phyloP scores from a whole-genome alignment of 192 early-diverging fungal species.

The Funneliformis mosseae region DNA sequence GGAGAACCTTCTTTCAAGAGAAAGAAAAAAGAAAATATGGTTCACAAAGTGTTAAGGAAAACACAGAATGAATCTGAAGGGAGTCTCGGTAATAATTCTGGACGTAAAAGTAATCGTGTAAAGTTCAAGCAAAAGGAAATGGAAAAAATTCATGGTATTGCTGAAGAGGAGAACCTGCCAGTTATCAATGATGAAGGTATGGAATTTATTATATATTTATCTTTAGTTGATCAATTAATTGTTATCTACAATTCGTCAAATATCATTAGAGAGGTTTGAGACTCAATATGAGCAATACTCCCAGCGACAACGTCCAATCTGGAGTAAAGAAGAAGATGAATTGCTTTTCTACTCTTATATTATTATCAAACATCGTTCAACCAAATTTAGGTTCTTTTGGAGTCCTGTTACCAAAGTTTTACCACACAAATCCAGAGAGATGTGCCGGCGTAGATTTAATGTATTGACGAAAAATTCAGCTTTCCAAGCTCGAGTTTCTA shows the following conservation, averaged over 20 bases:
- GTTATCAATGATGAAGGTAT: constrained; percentile 31
- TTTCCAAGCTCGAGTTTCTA: constrained; percentile 6
- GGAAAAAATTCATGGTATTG: not conserved
- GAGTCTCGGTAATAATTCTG: not conserved
- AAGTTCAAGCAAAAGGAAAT: constrained; percentile 11
- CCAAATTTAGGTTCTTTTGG: constrained; percentile 33
- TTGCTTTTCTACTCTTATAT: constrained; percentile 30
- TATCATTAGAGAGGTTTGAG: constrained; percentile 16
- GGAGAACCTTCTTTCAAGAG: constrained; percentile 26
- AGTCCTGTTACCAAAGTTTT: constrained; percentile 29
- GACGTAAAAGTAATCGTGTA: constrained; percentile 1
- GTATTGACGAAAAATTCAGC: constrained; percentile 24
- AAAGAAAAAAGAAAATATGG: constrained; percentile 19
- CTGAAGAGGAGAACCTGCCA: constrained; percentile 32
- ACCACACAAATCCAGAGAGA: constrained; percentile 33
- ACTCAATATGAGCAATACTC: constrained; percentile 32
- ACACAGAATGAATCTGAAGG: not conserved
- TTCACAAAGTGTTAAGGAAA: constrained; percentile 29
- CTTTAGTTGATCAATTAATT: too few species aligned
- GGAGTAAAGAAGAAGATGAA: constrained; percentile 33
- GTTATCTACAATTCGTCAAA: not conserved
- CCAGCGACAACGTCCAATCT: constrained; percentile 26
- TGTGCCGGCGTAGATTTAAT: constrained; percentile 34
- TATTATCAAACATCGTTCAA: constrained; percentile 31
- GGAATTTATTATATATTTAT: not conserved